phyloP scores from a whole-genome alignment of 345 rosid species.

The Alliaria petiolata region DNA sequence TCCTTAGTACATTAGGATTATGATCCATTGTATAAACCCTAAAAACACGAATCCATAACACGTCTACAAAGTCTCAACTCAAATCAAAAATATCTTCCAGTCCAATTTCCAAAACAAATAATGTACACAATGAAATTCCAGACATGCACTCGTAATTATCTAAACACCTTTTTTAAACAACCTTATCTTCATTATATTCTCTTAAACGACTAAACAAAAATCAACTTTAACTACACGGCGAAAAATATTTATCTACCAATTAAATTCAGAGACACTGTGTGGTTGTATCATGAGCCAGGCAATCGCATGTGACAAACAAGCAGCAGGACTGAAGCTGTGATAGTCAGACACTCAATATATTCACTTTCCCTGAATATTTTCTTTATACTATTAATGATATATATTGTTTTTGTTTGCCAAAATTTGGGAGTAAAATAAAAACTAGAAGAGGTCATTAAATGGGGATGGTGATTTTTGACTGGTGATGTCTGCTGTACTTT shows the following conservation, averaged over 20 bases:
- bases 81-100: background rate
- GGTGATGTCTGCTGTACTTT: conserved; percentile 11
- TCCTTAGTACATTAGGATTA: background rate
- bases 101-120: background rate
- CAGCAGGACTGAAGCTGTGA: conserved; percentile 26
- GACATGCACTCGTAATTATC: background rate
- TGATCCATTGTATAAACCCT: background rate
- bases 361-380: conserved; percentile 5
- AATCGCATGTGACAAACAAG: conserved; percentile 36
- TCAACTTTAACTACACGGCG: background rate
- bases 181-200: background rate
- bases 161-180: background rate
- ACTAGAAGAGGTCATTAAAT: conserved; percentile 13
- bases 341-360: conserved; percentile 20
- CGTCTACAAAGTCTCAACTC: background rate
- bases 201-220: background rate
- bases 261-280: background rate
- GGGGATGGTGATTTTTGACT: conserved; percentile 28
- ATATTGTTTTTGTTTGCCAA: background rate
- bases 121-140: background rate
- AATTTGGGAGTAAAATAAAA: conserved; percentile 6
- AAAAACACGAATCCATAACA: background rate
- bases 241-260: background rate
- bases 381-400: background rate
- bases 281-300: conserved; percentile 19